phyloP scores from a whole-genome alignment of 116 monocot species.

The Posidonia oceanica region DNA sequence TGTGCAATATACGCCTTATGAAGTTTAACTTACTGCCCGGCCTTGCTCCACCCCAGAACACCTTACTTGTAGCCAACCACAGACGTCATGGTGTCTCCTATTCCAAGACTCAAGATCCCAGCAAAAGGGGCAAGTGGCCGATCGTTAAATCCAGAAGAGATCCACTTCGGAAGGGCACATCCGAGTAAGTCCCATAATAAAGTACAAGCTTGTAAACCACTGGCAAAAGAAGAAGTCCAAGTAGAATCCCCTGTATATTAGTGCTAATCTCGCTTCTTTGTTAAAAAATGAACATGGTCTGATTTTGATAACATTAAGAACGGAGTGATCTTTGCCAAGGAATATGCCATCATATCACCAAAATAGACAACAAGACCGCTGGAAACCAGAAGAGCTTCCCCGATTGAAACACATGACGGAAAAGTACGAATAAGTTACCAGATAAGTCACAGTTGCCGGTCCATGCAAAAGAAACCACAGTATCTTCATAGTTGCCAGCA shows the following conservation, averaged over 20 bases:
- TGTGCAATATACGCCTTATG: too few species aligned
- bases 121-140: constrained; percentile 92
- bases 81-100: constrained; percentile 99
- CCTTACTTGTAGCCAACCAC: constrained; percentile 98
- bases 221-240: constrained; percentile 73
- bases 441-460: constrained; percentile 47
- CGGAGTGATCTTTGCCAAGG: constrained; percentile 42
- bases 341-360: constrained; percentile 59
- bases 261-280: constrained; percentile 2
- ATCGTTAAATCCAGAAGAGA: constrained; percentile 79
- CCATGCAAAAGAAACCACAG: constrained; percentile 61
- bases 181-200: constrained; percentile 52
- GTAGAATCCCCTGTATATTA: constrained; percentile 11
- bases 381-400: constrained; percentile 72
- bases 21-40: constrained; percentile 67
- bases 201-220: constrained; percentile 49
- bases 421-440: constrained; percentile 63
- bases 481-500: constrained; percentile 21
- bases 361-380: constrained; percentile 81
- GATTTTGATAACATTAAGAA: not conserved
- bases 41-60: constrained; percentile 93
- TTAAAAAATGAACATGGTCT: not conserved
- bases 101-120: constrained; percentile 97
- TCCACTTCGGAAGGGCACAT: constrained; percentile 97
- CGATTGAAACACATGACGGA: constrained; percentile 87